Percentiles rank a stretch among this genome's conserved stretches.
These are phyloP conservation scores for Micromonas commoda DNA, from an alignment of 139 green algal genomes.

Conservation along the genomic window DNA sequence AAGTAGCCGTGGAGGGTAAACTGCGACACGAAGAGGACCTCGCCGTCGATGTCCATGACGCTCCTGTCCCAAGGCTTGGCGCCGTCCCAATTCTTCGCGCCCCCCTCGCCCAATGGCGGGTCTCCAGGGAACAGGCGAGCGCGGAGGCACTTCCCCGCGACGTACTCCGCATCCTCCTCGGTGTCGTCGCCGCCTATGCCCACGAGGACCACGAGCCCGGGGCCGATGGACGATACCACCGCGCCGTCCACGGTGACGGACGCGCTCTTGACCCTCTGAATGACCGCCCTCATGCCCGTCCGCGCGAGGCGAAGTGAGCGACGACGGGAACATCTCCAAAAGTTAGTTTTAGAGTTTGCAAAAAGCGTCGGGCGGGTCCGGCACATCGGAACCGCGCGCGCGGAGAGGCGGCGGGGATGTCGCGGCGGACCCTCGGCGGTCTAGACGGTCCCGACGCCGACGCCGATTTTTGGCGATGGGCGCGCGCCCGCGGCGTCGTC, in stretches of 20 bases:
- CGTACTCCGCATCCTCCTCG: not conserved
- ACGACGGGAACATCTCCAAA: not conserved
- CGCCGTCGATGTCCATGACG: not conserved
- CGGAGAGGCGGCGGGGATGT: too few relatives aligned
- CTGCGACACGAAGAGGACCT: slow-evolving; percentile 18
- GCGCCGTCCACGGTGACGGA: not conserved
- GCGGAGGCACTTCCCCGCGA: not conserved
- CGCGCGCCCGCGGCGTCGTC: not conserved
- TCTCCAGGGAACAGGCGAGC: not conserved
- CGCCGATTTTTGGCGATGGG: not conserved
- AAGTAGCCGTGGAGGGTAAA: slow-evolving; percentile 10
- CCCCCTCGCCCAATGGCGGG: not conserved
- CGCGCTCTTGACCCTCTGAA: slow-evolving; percentile 8
- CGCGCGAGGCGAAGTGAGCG: not conserved
- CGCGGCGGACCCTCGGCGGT: too few relatives aligned
- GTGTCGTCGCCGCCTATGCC: not conserved
- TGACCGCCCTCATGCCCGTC: not conserved
- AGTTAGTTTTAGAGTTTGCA: not conserved
- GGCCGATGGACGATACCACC: not conserved
- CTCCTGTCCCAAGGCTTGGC: not conserved
- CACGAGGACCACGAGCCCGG: slow-evolving; percentile 1
- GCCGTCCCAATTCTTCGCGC: not conserved
- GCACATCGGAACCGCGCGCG: too few relatives aligned
- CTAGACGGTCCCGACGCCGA: too few relatives aligned
- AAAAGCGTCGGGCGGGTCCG: not conserved